A percentile compares a stretch with the other conserved stretches of the same genome.
phyloP scores from a whole-genome alignment of 768 basidiomycete genomes.

The Collybiopsis luxurians region DNA sequence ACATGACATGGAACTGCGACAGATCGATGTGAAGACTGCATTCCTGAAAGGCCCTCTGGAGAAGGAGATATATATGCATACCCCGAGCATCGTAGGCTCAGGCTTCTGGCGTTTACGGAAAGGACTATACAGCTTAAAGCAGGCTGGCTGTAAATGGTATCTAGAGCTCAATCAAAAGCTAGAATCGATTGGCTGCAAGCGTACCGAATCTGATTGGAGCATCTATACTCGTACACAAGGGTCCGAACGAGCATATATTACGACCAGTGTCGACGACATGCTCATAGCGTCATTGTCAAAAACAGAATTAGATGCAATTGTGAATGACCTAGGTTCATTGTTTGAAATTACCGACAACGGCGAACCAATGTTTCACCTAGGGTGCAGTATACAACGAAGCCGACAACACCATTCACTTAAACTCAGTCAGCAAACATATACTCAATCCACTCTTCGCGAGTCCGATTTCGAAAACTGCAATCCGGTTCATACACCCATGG shows the following conservation, averaged over 20 bases:
- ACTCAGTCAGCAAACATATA: background rate
- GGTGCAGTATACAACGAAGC: background rate
- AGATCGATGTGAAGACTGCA: constrained; percentile 29
- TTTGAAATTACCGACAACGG: no score
- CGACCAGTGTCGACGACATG: background rate
- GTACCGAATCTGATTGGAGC: constrained; percentile 13
- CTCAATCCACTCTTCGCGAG: background rate
- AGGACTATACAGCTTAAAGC: constrained; percentile 9
- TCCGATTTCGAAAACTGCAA: background rate
- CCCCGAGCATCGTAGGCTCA: constrained; percentile 13
- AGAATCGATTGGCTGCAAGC: constrained; percentile 1
- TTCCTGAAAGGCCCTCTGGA: constrained; percentile 29
- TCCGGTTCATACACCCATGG: constrained; percentile 8
- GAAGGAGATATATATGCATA: constrained; percentile 30
- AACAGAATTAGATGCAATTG: background rate
- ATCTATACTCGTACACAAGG: constrained; percentile 3
- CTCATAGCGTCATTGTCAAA: background rate
- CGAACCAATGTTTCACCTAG: background rate
- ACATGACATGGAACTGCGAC: constrained; percentile 23
- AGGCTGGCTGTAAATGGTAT: constrained; percentile 7
- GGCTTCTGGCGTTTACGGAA: constrained; percentile 15
- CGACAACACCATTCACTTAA: background rate
- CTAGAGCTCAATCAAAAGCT: constrained; percentile 7
- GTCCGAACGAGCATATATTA: background rate
- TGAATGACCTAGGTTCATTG: background rate